Evolutionary conservation across 345 rosid genomes (phyloP), one percentile per base, ranked within the genome.

Genomic region (Salix koriyanagi): DNA sequence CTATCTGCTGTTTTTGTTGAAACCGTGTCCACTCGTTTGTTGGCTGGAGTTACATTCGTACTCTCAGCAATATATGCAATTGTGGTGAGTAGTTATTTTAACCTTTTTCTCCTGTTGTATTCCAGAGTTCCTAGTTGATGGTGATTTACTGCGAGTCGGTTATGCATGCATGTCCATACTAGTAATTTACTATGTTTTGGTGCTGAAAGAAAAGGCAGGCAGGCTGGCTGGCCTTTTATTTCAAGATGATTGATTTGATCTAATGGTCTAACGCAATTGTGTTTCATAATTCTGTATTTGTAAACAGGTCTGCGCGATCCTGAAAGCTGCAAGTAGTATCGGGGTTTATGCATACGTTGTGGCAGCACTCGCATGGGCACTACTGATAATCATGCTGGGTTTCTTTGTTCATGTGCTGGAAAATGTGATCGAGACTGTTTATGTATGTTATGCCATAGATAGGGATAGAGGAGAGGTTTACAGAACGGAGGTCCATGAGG

Each of bases 1-100:
- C 94, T 95, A 71, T 95, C 99, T 39, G 90, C 96, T 75, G 97
- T 90, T 67, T 88, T 91, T 28, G 97, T 95, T 42, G 98, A 95
- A 87, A 91, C 94, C 3, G 83, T 93, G 74, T 95, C 99, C 8
- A 86, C 94, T 68, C 89, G 97, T 48, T 80, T 95, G 75, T 78
- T 95, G 78, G 87, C 84, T 39, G 98, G 98, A 44, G 85, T 95
- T 32, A 61, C 84, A 50, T 91, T 90, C 67, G 94, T 95, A 72
- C 28, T 93, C 76, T 91, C 97, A 68, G 91, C 99, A 58, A 75
- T 90, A 62, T 95, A 93, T 75, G 93, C 99, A 56, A 87, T 91
- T 32, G 88, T 74, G 74, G 97, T 92, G 78, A 87, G 96, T 80
- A 39, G 54, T 71, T 70, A 64, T 58, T 25, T 26, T 4, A 48